Conservation (phyloP, 2,329 filamentous ascomycete species). For the Aurifilum marmelostoma region DNA sequence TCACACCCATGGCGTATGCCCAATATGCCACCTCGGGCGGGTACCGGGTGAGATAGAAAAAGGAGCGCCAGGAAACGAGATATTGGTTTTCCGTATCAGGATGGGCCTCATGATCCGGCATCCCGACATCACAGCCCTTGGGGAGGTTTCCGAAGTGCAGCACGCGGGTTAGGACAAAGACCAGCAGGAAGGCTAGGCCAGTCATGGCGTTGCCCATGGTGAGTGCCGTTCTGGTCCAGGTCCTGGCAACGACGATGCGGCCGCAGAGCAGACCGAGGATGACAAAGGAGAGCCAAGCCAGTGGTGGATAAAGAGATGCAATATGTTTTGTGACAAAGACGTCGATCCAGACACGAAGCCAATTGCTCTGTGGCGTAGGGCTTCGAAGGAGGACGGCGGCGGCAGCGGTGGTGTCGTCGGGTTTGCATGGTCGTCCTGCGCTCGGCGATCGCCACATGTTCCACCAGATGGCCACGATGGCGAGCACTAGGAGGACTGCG, state of each 20-base stretch:
- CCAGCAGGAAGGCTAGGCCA: constrained; percentile 37
- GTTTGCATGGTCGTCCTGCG: constrained; percentile 42
- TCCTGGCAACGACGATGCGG: constrained; percentile 41
- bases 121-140: constrained; percentile 46
- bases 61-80: constrained; percentile 44
- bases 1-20: constrained; percentile 45
- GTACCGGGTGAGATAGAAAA: constrained; percentile 53
- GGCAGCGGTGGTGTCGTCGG: background rate
- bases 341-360: constrained; percentile 48
- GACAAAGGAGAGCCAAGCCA: constrained; percentile 52
- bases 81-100: constrained; percentile 45
- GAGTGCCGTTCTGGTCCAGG: constrained; percentile 37
- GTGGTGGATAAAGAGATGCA: constrained; percentile 47
- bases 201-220: constrained; percentile 36
- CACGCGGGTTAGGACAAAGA: constrained; percentile 48
- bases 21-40: constrained; percentile 52
- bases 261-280: constrained; percentile 49
- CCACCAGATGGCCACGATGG: constrained; percentile 48
- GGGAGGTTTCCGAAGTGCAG: constrained; percentile 49
- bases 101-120: constrained; percentile 40
- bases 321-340: constrained; percentile 36
- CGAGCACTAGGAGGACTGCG: constrained; percentile 39
- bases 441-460: constrained; percentile 50
- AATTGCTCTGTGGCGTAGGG: constrained; percentile 31
- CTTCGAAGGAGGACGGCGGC: constrained; percentile 2